A percentile compares a stretch with the other conserved stretches of the same genome.
Evolutionary conservation across 139 green algal species (phyloP).

Genomic region (Ettlia oleoabundans): DNA sequence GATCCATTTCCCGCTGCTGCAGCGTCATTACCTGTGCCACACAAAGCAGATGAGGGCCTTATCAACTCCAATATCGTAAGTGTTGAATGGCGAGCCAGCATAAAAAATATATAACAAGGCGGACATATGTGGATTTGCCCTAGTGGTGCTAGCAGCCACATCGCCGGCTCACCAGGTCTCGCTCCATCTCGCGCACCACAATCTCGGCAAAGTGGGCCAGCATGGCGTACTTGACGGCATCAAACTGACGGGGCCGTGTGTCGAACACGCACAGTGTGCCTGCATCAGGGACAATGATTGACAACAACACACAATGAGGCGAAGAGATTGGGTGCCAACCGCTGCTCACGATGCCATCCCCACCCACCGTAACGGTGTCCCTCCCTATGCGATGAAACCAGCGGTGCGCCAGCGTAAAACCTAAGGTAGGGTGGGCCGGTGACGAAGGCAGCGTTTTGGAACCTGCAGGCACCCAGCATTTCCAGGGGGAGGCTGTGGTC

Average conservation of each 20-base stretch:
- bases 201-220: constrained; percentile 84
- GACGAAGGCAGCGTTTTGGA: constrained; percentile 68
- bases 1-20: constrained; percentile 4
- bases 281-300: no score
- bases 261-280: constrained; percentile 88
- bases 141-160: no score
- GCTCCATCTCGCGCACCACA: constrained; percentile 83
- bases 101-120: no score
- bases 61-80: no score
- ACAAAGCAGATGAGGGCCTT: no score
- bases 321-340: neutral
- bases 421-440: constrained; percentile 69
- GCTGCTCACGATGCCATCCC: no score
- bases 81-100: no score
- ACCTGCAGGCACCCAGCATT: no score
- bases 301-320: no score
- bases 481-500: no score
- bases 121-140: no score
- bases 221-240: constrained; percentile 14
- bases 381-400: constrained; percentile 51
- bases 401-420: constrained; percentile 85
- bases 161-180: constrained; percentile 19
- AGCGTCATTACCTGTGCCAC: neutral
- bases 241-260: constrained; percentile 60
- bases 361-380: constrained; percentile 32